These are phyloP conservation scores for Penstemon barbatus DNA, from an alignment of 257 asterid species.

Conservation along the genomic window DNA sequence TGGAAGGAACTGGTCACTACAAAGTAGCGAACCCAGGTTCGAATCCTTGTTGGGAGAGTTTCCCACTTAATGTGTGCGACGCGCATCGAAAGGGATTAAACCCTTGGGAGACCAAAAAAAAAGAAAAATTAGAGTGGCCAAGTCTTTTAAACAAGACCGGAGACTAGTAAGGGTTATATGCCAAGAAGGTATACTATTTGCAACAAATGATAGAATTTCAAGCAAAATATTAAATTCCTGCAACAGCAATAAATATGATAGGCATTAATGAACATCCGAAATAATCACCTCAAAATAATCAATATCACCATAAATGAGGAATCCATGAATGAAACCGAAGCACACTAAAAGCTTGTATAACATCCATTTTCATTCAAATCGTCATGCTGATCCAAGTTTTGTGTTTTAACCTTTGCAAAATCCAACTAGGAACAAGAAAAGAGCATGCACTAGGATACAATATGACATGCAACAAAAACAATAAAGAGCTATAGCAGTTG, in stretches of 20 bases:
- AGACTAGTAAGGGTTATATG: conserved; percentile 11
- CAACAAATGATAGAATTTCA: not conserved
- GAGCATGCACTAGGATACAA: not conserved
- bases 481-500: too few relatives aligned
- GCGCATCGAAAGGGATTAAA: too few relatives aligned
- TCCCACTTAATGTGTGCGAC: too few relatives aligned
- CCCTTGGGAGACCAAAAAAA: too few relatives aligned
- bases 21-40: too few relatives aligned
- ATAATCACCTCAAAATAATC: conserved; percentile 12
- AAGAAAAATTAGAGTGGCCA: not conserved
- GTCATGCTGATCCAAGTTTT: not conserved
- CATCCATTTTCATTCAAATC: conserved; percentile 2
- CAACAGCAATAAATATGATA: not conserved
- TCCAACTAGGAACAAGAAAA: not conserved
- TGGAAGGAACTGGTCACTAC: too few relatives aligned
- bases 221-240: not conserved
- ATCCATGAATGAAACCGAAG: not conserved
- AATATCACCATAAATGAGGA: conserved; percentile 1
- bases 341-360: not conserved
- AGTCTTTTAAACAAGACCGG: not conserved
- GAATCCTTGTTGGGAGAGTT: too few relatives aligned
- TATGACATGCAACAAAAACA: not conserved
- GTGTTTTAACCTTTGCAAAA: not conserved
- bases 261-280: not conserved
- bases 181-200: conserved; percentile 9